phyloP scores from a whole-genome alignment of 805 yeast genomes.

The Zygosaccharomyces gambellarensis region DNA sequence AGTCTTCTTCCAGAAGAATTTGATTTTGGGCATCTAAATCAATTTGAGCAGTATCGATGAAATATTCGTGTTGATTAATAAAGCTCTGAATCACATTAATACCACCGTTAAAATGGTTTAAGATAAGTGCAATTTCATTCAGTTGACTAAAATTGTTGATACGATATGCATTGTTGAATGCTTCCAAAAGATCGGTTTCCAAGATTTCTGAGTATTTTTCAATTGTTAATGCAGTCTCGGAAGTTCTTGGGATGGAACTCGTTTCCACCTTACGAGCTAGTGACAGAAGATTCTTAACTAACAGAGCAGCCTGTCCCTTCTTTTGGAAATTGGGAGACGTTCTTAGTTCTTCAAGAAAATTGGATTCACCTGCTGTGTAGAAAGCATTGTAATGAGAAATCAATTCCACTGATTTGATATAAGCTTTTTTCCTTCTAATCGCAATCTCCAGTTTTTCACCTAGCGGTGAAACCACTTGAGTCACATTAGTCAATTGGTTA shows the following conservation, averaged over 20 bases:
- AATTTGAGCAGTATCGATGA: conserved; percentile 38
- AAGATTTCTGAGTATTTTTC: conserved; percentile 69
- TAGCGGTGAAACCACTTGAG: conserved; percentile 59
- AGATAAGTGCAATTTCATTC: conserved; percentile 68
- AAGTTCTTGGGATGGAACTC: conserved; percentile 45
- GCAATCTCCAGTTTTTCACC: conserved; percentile 64
- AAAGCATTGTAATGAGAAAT: conserved; percentile 76
- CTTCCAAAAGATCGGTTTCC: conserved; percentile 64
- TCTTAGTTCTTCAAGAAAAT: conserved; percentile 54
- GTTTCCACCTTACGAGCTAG: conserved; percentile 62
- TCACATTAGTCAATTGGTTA: conserved; percentile 41
- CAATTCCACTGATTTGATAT: conserved; percentile 65
- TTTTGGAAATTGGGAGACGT: conserved; percentile 50
- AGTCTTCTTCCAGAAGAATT: conserved; percentile 39
- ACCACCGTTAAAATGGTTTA: conserved; percentile 81
- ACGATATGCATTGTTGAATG: conserved; percentile 70
- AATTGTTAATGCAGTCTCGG: conserved; percentile 39
- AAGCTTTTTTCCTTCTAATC: conserved; percentile 67
- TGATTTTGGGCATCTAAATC: conserved; percentile 29
- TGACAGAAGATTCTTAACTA: conserved; percentile 58
- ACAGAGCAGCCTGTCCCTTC: conserved; percentile 54
- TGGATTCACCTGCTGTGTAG: conserved; percentile 43
- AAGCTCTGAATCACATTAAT: conserved; percentile 74
- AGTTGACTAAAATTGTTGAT: conserved; percentile 63
- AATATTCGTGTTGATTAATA: conserved; percentile 72